phyloP scores from a whole-genome alignment of 495 filamentous ascomycete genomes.

The Bacidia rubella region DNA sequence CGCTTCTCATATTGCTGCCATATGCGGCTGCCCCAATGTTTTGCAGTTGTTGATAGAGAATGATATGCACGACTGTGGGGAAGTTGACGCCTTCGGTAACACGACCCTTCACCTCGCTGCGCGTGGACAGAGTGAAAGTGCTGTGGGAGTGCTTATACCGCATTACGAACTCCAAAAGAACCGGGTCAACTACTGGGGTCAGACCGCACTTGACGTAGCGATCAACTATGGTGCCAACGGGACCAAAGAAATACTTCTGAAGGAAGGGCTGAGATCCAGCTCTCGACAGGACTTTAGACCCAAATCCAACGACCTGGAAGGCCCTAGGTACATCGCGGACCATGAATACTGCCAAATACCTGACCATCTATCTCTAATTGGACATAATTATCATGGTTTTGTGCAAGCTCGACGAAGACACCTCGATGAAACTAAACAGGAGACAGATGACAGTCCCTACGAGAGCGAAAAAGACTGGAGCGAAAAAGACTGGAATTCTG shows the following conservation, averaged over 20 bases:
- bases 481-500: too few relatives aligned
- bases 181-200: neutral
- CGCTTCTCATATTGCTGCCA: neutral
- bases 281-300: neutral
- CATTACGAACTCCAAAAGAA: neutral
- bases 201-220: slow-evolving; percentile 2
- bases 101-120: neutral
- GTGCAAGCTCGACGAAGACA: neutral
- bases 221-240: neutral
- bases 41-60: neutral
- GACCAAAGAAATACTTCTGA: neutral
- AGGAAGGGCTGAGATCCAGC: neutral
- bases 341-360: neutral
- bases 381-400: neutral
- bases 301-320: neutral
- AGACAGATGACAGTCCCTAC: neutral
- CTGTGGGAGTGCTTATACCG: neutral
- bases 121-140: slow-evolving; percentile 1
- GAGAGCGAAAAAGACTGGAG: too few relatives aligned
- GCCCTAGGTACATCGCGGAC: neutral
- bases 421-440: neutral
- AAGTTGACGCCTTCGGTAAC: slow-evolving; percentile 1
- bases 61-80: neutral
- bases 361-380: neutral
- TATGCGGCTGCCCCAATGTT: slow-evolving; percentile 2